Percentiles rank a stretch among this genome's conserved stretches.
phyloP scores from a whole-genome alignment of 169 alveolate genomes.

The Plasmodium vivax region DNA sequence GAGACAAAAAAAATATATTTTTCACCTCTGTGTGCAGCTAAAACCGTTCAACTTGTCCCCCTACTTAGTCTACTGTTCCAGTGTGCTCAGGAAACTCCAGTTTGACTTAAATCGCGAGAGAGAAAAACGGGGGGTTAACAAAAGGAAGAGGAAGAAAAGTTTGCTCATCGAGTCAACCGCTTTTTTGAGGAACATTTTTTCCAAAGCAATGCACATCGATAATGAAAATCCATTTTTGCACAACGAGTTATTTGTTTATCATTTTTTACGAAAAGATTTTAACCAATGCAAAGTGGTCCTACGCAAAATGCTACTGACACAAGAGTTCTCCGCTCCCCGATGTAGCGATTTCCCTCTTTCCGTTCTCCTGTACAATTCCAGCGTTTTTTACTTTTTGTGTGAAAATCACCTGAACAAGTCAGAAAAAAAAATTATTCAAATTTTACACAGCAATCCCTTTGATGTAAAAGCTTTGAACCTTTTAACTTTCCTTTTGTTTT shows the following conservation, averaged over 20 bases:
- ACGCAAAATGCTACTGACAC: not conserved
- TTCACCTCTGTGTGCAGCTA: slow-evolving; percentile 18
- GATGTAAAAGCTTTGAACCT: slow-evolving; percentile 32
- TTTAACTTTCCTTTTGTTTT: slow-evolving; percentile 17
- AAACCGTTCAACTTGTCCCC: slow-evolving; percentile 7
- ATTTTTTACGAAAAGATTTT: slow-evolving; percentile 24
- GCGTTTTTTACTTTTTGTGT: slow-evolving; percentile 22
- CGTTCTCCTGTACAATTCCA: slow-evolving; percentile 16
- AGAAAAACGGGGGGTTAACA: not conserved
- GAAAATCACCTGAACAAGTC: slow-evolving; percentile 22
- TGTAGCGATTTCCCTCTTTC: not conserved
- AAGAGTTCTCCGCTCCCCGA: not conserved
- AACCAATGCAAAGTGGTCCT: slow-evolving; percentile 22
- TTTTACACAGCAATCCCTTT: slow-evolving; percentile 34
- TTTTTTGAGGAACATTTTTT: slow-evolving; percentile 14
- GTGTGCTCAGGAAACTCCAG: not conserved
- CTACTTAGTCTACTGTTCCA: slow-evolving; percentile 23
- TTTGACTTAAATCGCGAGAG: slow-evolving; percentile 2
- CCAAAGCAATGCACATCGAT: slow-evolving; percentile 29
- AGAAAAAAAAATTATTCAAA: slow-evolving; percentile 20
- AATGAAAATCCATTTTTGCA: slow-evolving; percentile 20
- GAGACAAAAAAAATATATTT: slow-evolving; percentile 7
- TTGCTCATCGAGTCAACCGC: not conserved
- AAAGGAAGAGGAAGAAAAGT: not conserved
- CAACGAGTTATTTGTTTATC: slow-evolving; percentile 45